A percentile compares a stretch with the other conserved stretches of the same genome.
Evolutionary conservation across 192 early-diverging fungal species (phyloP).

Genomic region (Thamnidium elegans): DNA sequence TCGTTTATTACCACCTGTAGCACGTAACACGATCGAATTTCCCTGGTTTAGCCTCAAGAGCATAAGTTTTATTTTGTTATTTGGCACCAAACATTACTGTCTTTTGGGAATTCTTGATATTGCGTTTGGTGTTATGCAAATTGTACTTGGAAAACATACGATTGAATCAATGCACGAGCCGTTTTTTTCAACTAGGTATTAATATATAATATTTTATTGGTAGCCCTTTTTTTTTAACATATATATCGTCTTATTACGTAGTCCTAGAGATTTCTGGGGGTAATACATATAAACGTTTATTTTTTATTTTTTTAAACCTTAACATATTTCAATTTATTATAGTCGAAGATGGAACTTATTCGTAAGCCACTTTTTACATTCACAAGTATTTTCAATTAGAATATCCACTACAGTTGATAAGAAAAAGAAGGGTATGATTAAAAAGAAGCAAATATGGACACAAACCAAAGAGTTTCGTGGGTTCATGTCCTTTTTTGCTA

Average conservation of each 20-base stretch:
- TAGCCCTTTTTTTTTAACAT: background rate
- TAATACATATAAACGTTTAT: background rate
- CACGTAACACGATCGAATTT: background rate
- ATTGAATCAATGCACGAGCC: slow-evolving; percentile 14
- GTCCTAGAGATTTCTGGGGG: slow-evolving; percentile 6
- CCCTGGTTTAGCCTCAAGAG: slow-evolving; percentile 3
- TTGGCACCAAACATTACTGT: slow-evolving; percentile 10
- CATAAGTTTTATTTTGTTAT: background rate
- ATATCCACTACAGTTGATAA: background rate
- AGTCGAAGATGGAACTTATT: slow-evolving; percentile 20
- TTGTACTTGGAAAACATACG: slow-evolving; percentile 2
- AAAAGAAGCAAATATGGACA: background rate
- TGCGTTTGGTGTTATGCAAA: background rate
- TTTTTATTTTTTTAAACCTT: background rate
- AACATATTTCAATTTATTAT: background rate
- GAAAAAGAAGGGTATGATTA: background rate
- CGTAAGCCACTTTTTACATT: slow-evolving; percentile 3
- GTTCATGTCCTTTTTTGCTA: background rate
- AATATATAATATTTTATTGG: background rate
- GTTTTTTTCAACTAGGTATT: slow-evolving; percentile 1
- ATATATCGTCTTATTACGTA: background rate
- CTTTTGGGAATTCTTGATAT: slow-evolving; percentile 12
- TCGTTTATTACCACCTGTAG: background rate
- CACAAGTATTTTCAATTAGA: slow-evolving; percentile 9
- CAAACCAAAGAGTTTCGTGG: background rate